Conservation (phyloP, 106 monocot genomes). For the Hemerocallis citrina region DNA sequence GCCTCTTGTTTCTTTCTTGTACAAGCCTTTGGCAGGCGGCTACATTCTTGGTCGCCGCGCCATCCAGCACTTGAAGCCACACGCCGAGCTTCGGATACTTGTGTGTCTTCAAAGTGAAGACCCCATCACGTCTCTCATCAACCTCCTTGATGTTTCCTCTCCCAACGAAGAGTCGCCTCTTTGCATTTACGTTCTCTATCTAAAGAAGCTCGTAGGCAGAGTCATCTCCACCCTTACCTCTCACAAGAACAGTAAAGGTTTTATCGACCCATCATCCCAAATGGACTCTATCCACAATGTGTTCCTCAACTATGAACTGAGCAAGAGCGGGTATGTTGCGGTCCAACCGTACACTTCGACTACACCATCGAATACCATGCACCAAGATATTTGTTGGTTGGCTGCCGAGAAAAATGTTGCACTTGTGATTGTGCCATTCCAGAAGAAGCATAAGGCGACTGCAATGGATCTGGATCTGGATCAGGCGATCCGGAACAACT, state of each 20-base stretch:
- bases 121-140: slow-evolving; percentile 18
- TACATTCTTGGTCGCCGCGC: neutral
- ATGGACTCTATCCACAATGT: slow-evolving; percentile 32
- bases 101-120: slow-evolving; percentile 18
- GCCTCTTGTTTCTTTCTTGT: neutral
- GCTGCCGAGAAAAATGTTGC: slow-evolving; percentile 18
- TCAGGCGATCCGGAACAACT: slow-evolving; percentile 4
- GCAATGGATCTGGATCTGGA: neutral
- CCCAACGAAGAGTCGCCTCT: neutral
- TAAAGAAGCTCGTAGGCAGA: slow-evolving; percentile 30
- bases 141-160: slow-evolving; percentile 23
- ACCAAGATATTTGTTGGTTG: slow-evolving; percentile 39
- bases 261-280: slow-evolving; percentile 12
- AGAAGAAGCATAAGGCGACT: neutral
- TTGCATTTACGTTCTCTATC: slow-evolving; percentile 37
- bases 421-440: slow-evolving; percentile 25
- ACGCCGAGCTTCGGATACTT: slow-evolving; percentile 27
- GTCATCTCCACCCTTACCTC: slow-evolving; percentile 20
- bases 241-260: slow-evolving; percentile 33
- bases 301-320: slow-evolving; percentile 33
- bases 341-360: slow-evolving; percentile 35
- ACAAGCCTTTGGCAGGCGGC: slow-evolving; percentile 8
- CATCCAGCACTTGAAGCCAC: slow-evolving; percentile 6
- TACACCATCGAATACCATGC: slow-evolving; percentile 30
- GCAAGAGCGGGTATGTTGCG: slow-evolving; percentile 11